Conservation (phyloP, 257 asterid species). For the Penstemon barbatus region DNA sequence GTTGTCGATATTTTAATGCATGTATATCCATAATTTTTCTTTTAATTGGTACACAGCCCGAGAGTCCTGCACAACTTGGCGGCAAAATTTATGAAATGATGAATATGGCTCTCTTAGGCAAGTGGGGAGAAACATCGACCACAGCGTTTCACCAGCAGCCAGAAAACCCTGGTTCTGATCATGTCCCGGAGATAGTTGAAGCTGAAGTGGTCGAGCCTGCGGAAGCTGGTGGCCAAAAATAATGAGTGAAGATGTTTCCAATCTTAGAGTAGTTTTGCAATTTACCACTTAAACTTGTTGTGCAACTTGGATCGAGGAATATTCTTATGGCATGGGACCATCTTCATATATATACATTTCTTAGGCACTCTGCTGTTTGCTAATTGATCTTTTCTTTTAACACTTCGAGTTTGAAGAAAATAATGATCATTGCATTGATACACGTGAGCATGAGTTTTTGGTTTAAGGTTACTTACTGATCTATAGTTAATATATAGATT, state of each 20-base stretch:
- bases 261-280: too few relatives aligned
- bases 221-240: slow-evolving; percentile 58
- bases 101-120: slow-evolving; percentile 80
- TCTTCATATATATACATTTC: too few relatives aligned
- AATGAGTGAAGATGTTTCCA: background rate
- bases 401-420: too few relatives aligned
- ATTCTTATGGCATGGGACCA: too few relatives aligned
- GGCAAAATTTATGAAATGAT: slow-evolving; percentile 97
- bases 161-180: slow-evolving; percentile 25
- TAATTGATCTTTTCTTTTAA: too few relatives aligned
- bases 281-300: too few relatives aligned
- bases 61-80: slow-evolving; percentile 92
- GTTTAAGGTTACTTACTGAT: too few relatives aligned
- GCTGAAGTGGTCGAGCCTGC: slow-evolving; percentile 81
- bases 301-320: too few relatives aligned
- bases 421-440: too few relatives aligned
- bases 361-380: too few relatives aligned
- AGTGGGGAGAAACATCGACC: slow-evolving; percentile 49
- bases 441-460: too few relatives aligned
- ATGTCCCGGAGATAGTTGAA: slow-evolving; percentile 51
- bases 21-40: background rate
- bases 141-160: slow-evolving; percentile 45
- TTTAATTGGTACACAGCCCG: slow-evolving; percentile 59
- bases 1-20: background rate
- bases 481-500: too few relatives aligned